Percentiles rank a stretch among this genome's conserved stretches.
Conservation (phyloP, 768 basidiomycete genomes). For the Psilocybe cyanescens region DNA sequence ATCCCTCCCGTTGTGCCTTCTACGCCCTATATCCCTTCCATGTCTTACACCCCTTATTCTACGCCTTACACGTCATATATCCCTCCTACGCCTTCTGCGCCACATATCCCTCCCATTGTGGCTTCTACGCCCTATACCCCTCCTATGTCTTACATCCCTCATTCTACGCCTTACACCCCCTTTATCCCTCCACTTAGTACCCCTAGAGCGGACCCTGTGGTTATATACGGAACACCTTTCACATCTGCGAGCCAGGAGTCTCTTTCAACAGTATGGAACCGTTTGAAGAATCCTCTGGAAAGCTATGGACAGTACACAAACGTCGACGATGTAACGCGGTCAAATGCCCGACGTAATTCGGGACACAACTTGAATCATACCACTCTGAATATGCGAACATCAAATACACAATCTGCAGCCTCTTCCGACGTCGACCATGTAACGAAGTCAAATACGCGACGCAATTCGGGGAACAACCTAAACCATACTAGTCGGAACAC, state of each 20-base stretch:
- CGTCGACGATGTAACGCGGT: not conserved
- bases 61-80: not conserved
- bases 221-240: too few relatives aligned
- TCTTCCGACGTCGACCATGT: not conserved
- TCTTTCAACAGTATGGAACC: too few relatives aligned
- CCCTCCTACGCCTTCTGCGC: not conserved
- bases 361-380: not conserved
- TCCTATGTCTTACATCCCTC: not conserved
- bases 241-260: too few relatives aligned
- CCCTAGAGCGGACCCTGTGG: too few relatives aligned
- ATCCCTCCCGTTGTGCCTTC: too few relatives aligned
- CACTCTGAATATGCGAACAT: not conserved
- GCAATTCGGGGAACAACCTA: not conserved
- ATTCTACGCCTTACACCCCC: not conserved
- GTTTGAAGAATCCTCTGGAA: too few relatives aligned
- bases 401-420: not conserved
- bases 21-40: not conserved
- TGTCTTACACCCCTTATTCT: not conserved
- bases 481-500: not conserved
- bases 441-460: not conserved
- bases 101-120: too few relatives aligned
- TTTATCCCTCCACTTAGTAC: not conserved
- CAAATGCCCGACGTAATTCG: not conserved
- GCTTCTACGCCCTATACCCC: not conserved
- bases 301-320: not conserved